Percentiles rank a stretch among this genome's conserved stretches.
Evolutionary conservation across 2,329 filamentous ascomycete genomes (phyloP).

Genomic region (Trichoderma breve): DNA sequence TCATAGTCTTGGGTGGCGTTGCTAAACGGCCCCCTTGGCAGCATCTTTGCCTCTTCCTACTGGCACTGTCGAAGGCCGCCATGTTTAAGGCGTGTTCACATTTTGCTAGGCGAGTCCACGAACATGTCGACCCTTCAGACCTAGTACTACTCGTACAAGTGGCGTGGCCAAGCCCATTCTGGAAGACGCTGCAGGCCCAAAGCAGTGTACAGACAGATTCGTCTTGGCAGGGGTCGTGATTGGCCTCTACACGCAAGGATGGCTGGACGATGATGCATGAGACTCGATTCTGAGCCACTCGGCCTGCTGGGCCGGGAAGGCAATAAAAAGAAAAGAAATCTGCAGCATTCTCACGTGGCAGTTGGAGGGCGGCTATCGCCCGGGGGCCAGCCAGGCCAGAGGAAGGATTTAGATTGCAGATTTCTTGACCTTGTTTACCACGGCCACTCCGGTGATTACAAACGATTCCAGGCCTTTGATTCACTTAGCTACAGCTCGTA

Average conservation of each 20-base stretch:
- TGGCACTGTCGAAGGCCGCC: not conserved
- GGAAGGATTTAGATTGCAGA: not conserved
- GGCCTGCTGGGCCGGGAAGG: not conserved
- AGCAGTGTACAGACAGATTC: not conserved
- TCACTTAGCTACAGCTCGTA: not conserved
- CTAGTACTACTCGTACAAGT: not conserved
- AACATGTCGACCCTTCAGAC: not conserved
- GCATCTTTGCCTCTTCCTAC: not conserved
- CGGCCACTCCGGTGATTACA: not conserved
- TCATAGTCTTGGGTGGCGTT: not conserved
- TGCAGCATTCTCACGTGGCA: constrained; percentile 12
- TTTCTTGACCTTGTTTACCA: not conserved
- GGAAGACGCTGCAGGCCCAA: constrained; percentile 12
- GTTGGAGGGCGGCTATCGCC: not conserved
- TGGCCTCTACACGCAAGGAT: not conserved
- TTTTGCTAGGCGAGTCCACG: not conserved
- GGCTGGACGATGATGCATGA: not conserved
- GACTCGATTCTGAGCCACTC: constrained; percentile 4
- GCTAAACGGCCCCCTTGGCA: not conserved
- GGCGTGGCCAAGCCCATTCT: not conserved
- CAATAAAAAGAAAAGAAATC: not conserved
- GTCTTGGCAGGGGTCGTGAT: not conserved
- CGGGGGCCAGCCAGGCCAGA: not conserved
- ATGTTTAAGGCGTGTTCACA: not conserved
- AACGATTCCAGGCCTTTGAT: not conserved